Evolutionary conservation across 345 rosid species (phyloP).

Genomic region (Aquilaria malaccensis): DNA sequence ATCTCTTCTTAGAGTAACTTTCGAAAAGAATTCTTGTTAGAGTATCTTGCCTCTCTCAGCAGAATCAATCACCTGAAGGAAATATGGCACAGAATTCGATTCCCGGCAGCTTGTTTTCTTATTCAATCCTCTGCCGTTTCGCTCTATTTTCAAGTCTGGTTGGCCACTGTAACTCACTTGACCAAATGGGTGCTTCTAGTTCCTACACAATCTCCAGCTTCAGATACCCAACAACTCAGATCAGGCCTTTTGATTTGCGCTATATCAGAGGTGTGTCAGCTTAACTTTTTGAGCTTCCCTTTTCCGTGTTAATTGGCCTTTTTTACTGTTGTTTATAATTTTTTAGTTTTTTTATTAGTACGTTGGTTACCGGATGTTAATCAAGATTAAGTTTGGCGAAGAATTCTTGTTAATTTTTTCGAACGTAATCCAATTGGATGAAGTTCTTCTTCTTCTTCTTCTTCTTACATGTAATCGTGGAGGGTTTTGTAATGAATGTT

Average conservation of each 20-base stretch:
- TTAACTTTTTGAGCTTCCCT: neutral
- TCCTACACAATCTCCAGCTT: slow-evolving; percentile 57
- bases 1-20: neutral
- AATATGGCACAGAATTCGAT: slow-evolving; percentile 30
- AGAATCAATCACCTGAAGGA: slow-evolving; percentile 2
- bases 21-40: neutral
- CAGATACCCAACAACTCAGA: slow-evolving; percentile 53
- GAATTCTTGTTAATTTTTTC: too few species aligned
- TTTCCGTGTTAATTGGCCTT: neutral
- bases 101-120: slow-evolving; percentile 14
- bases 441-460: too few species aligned
- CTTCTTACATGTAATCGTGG: too few species aligned
- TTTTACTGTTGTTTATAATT: neutral
- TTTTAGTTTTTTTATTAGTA: too few species aligned
- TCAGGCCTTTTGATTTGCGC: slow-evolving; percentile 55
- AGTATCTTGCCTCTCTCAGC: neutral
- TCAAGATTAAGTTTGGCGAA: too few species aligned
- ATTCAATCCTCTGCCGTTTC: slow-evolving; percentile 18
- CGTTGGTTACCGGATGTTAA: too few species aligned
- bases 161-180: slow-evolving; percentile 13
- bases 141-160: slow-evolving; percentile 21
- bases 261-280: slow-evolving; percentile 58
- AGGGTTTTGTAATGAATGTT: too few species aligned
- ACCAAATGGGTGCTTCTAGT: slow-evolving; percentile 19
- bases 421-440: too few species aligned